These are phyloP conservation scores for Candida namnaoensis DNA, from an alignment of 805 yeast species.

Conservation along the genomic window DNA sequence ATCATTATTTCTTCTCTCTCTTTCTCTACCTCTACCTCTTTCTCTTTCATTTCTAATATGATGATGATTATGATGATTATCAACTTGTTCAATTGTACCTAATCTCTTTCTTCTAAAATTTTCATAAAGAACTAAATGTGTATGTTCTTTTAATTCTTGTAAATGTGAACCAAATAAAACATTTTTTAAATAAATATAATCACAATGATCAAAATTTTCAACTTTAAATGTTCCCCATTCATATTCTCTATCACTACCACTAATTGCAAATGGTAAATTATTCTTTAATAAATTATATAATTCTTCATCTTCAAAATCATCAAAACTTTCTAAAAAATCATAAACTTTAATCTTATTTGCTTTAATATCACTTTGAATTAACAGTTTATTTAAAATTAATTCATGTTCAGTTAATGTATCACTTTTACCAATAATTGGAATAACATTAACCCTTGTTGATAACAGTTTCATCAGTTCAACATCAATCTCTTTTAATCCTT, in stretches of 20 bases:
- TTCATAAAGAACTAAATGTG: conserved; percentile 71
- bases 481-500: conserved; percentile 66
- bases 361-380: conserved; percentile 47
- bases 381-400: conserved; percentile 39
- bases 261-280: conserved; percentile 54
- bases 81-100: conserved; percentile 1
- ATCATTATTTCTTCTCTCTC: too few species aligned
- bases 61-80: too few species aligned
- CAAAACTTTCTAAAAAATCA: conserved; percentile 63
- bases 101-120: conserved; percentile 67
- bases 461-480: conserved; percentile 60
- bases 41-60: too few species aligned
- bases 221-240: conserved; percentile 62
- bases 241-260: conserved; percentile 52
- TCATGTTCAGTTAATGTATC: conserved; percentile 71
- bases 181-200: conserved; percentile 62
- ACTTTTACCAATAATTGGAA: conserved; percentile 77
- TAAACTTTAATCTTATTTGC: conserved; percentile 55
- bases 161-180: conserved; percentile 71
- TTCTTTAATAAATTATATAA: conserved; percentile 30
- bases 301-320: conserved; percentile 32
- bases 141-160: conserved; percentile 73
- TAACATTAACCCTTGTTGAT: conserved; percentile 67
- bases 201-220: conserved; percentile 53
- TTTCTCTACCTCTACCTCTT: too few species aligned